Percentiles rank a stretch among this genome's conserved stretches.
These are phyloP conservation scores for Cryptosporidium xiaoi DNA, from an alignment of 169 alveolate genomes.

Conservation along the genomic window DNA sequence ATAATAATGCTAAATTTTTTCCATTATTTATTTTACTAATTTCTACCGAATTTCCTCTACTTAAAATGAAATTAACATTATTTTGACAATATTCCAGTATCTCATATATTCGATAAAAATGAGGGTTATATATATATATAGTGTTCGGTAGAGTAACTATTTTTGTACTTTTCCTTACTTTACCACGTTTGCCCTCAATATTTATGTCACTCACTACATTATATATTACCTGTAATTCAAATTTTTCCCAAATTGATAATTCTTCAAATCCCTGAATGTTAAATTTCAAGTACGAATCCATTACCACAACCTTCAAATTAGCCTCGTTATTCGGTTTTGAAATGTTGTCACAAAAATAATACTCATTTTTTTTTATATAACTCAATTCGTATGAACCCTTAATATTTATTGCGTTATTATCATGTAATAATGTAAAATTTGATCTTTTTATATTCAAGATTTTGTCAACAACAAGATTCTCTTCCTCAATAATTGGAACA, in stretches of 20 bases:
- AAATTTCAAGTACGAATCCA: background rate
- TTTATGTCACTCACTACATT: background rate
- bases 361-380: background rate
- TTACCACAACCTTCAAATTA: background rate
- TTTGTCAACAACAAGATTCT: background rate
- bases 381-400: background rate
- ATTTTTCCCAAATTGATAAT: constrained; percentile 18
- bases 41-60: too few species aligned
- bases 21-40: background rate
- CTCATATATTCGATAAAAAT: constrained; percentile 3
- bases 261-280: background rate
- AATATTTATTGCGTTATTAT: background rate
- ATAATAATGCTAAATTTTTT: background rate
- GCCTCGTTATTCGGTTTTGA: background rate
- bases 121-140: constrained; percentile 13
- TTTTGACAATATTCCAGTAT: background rate
- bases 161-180: constrained; percentile 9
- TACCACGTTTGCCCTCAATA: background rate
- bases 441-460: background rate
- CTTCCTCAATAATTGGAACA: background rate
- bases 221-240: constrained; percentile 29
- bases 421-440: background rate
- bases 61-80: too few species aligned
- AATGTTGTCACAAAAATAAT: background rate
- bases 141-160: constrained; percentile 16